phyloP scores from a whole-genome alignment of 176 grass and related monocot genomes.

The Coix lacrymajobi region DNA sequence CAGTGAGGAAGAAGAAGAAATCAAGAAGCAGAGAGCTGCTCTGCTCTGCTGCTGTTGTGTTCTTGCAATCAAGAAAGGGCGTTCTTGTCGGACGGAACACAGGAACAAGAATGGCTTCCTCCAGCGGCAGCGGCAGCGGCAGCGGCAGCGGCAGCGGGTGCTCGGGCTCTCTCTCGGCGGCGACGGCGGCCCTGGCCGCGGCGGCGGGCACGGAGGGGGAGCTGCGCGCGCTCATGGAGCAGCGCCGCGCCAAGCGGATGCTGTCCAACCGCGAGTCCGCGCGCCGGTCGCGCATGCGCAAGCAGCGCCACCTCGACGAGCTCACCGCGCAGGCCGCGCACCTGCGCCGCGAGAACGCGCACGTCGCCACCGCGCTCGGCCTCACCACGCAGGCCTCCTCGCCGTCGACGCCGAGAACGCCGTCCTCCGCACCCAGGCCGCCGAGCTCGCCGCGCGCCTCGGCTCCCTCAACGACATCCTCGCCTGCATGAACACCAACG shows the following conservation, averaged over 20 bases:
- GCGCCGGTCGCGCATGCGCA: conserved; percentile 79
- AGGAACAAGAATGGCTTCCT: conserved; percentile 62
- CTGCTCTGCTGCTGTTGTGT: neutral
- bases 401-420: conserved; percentile 79
- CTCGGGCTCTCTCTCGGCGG: conserved; percentile 37
- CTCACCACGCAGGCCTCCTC: conserved; percentile 63
- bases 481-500: conserved; percentile 46
- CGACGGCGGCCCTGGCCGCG: conserved; percentile 27
- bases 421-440: conserved; percentile 71
- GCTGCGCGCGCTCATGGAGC: conserved; percentile 59
- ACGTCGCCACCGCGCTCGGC: conserved; percentile 48
- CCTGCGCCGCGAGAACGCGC: conserved; percentile 69
- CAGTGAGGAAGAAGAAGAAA: neutral
- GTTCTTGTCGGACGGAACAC: conserved; percentile 5
- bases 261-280: conserved; percentile 91
- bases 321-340: conserved; percentile 59
- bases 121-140: conserved; percentile 63
- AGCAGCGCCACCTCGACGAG: conserved; percentile 90
- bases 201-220: conserved; percentile 47
- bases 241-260: conserved; percentile 77
- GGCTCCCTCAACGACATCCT: conserved; percentile 73
- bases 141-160: conserved; percentile 48
- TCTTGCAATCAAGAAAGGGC: conserved; percentile 28
- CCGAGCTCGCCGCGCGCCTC: conserved; percentile 64
- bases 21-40: neutral